Conservation (phyloP, 2,329 filamentous ascomycete genomes). For the Fusarium secorum region DNA sequence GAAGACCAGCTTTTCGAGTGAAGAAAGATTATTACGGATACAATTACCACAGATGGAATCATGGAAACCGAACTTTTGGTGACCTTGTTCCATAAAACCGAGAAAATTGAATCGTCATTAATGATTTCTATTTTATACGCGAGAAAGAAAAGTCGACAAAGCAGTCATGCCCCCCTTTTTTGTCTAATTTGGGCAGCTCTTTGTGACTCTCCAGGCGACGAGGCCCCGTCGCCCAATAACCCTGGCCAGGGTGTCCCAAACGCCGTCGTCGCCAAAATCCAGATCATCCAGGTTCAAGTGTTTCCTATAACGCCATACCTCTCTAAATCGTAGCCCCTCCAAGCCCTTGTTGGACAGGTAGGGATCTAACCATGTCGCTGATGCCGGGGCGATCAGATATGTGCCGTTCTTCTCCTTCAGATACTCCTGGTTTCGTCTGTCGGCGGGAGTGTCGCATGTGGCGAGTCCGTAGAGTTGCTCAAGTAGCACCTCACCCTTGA, state of each 20-base stretch:
- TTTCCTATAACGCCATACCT: conserved; percentile 72
- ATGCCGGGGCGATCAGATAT: conserved; percentile 77
- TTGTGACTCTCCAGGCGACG: conserved; percentile 70
- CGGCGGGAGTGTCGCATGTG: conserved; percentile 68
- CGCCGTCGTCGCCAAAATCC: conserved; percentile 78
- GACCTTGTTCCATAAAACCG: conserved; percentile 4
- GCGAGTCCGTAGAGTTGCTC: conserved; percentile 65
- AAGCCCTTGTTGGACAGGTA: conserved; percentile 67
- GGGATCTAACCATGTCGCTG: conserved; percentile 73
- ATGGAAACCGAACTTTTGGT: conserved; percentile 6
- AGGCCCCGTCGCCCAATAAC: conserved; percentile 71
- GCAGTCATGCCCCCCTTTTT: conserved; percentile 16
- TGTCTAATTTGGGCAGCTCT: conserved; percentile 57
- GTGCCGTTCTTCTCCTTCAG: conserved; percentile 69
- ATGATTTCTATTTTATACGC: conserved; percentile 29
- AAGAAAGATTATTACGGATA: background rate
- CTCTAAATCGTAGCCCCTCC: conserved; percentile 68
- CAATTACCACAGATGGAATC: conserved; percentile 1
- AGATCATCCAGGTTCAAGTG: conserved; percentile 83
- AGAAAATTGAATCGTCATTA: conserved; percentile 31
- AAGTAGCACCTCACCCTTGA: conserved; percentile 67
- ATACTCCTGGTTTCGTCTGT: conserved; percentile 63
- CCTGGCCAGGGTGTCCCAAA: conserved; percentile 73
- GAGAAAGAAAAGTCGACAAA: background rate
- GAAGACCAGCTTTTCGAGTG: conserved; percentile 8